Evolutionary conservation across 805 yeast genomes (phyloP).

Genomic region (Ogataea nonfermentans): DNA sequence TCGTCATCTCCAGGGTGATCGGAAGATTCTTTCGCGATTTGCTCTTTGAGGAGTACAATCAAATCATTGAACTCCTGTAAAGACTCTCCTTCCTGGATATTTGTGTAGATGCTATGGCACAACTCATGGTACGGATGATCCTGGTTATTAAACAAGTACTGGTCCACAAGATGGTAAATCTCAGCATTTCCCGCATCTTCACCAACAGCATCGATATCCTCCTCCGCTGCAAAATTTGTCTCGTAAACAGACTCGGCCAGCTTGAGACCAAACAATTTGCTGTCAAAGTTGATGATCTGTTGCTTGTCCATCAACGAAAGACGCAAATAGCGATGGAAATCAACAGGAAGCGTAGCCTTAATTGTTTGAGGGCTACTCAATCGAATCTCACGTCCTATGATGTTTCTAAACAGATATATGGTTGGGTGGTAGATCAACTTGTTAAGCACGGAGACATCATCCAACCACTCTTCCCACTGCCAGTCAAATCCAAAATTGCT

Average conservation of each 20-base stretch:
- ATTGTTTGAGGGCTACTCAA: conserved; percentile 75
- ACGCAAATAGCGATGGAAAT: conserved; percentile 49
- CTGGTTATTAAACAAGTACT: conserved; percentile 34
- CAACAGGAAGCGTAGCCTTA: conserved; percentile 65
- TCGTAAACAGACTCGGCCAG: conserved; percentile 24
- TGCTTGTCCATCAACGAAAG: conserved; percentile 38
- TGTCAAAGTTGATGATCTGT: conserved; percentile 38
- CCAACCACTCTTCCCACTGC: conserved; percentile 97
- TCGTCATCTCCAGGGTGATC: conserved; percentile 11
- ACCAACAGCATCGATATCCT: conserved; percentile 18
- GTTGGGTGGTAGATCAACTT: conserved; percentile 65
- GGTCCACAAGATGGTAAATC: conserved; percentile 31
- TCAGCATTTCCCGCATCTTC: conserved; percentile 31
- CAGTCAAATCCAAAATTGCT: conserved; percentile 93
- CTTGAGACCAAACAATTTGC: conserved; percentile 32
- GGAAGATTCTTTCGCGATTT: conserved; percentile 12
- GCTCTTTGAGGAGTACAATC: conserved; percentile 22
- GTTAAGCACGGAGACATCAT: conserved; percentile 47
- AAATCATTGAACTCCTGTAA: conserved; percentile 31
- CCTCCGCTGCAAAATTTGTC: conserved; percentile 18
- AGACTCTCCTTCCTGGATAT: conserved; percentile 32
- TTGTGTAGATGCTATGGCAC: conserved; percentile 34
- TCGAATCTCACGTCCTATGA: conserved; percentile 80
- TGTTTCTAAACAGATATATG: conserved; percentile 67
- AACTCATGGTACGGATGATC: conserved; percentile 34